Evolutionary conservation across 306 rosid species (phyloP).

Genomic region (Glycine tomentella): DNA sequence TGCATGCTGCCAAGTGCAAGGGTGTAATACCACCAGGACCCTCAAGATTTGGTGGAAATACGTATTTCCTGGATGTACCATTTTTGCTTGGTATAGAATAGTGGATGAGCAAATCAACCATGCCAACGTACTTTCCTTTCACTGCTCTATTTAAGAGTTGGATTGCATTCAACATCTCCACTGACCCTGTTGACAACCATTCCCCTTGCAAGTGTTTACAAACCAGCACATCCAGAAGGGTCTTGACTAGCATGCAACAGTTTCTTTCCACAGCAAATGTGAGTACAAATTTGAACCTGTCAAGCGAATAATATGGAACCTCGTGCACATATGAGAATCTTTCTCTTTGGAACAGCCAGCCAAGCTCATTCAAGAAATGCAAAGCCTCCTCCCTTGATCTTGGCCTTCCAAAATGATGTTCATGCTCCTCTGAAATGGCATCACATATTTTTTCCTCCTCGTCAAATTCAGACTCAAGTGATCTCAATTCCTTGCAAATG

Average conservation of each 20-base stretch:
- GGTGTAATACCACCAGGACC: conserved; percentile 90
- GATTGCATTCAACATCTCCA: conserved; percentile 72
- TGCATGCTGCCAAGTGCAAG: conserved; percentile 90
- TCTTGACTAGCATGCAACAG: conserved; percentile 69
- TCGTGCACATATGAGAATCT: conserved; percentile 52
- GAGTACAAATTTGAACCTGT: conserved; percentile 80
- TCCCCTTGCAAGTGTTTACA: conserved; percentile 59
- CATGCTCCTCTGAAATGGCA: conserved; percentile 62
- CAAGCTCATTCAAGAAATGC: conserved; percentile 87
- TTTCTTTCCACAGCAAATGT: conserved; percentile 82
- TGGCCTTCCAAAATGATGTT: conserved; percentile 56
- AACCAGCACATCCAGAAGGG: conserved; percentile 74
- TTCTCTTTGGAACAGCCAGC: conserved; percentile 90
- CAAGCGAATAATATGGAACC: conserved; percentile 60
- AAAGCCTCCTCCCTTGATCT: conserved; percentile 77
- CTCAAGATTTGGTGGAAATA: conserved; percentile 78
- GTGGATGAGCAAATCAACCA: conserved; percentile 78
- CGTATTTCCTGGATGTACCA: conserved; percentile 55
- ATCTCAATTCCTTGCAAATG: conserved; percentile 78
- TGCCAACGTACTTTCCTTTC: conserved; percentile 69
- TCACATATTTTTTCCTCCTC: conserved; percentile 54
- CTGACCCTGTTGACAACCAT: conserved; percentile 58
- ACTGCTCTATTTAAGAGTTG: conserved; percentile 87
- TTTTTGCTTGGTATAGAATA: conserved; percentile 56
- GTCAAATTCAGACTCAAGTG: conserved; percentile 75